Base-by-base conservation (phyloP, 2,329 filamentous ascomycete species). In the Colletotrichum liriopes region DNA sequence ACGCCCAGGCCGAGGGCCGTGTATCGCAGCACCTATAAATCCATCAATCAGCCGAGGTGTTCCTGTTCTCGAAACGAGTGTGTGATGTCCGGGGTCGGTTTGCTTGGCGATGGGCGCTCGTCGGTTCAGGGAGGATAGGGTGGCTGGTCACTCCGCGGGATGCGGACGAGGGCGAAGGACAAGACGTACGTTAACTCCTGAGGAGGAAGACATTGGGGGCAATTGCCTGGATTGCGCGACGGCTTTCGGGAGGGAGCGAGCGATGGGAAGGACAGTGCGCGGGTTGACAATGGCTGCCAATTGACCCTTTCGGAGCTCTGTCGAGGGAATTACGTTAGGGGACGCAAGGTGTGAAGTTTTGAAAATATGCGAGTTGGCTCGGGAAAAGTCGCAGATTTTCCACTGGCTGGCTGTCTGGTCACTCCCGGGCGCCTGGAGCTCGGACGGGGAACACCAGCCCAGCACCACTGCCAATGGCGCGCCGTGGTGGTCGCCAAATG, bases 1-100 rank as follows among this genome's bases (percentile, higher is more conserved):
- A 98, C 87, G 83, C 96, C 96, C 80, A 94, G 88, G 81, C 92
- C 93, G 77, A 99, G 93, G 82, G 95, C 95, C 81, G 95, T 96
- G 90, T 96, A 99, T 86, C 96, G 95, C 84, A 98, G 91, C 84
- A 99, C 96, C 96, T 99, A 84, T 64, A 72, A 35, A 51, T 60
- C 41, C 66, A 67, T 76, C 74, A 78, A 79, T 81, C 79, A 81
- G 77, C 74, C 43, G 41, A 35, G 14, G 3, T 55, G 16, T 62
- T 37, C 45, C 41, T 43, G 32, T 5, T 56, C 8, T 14, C 43
- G 39, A 32, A 26, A 29, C 12, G 12, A 23, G 49, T 16, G 11
- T 16, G 39, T 39, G 11, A 47, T 23, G 29, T 61, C 49, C 62
- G 55, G n/a, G 26, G 32, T 55, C 41, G 54, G 32, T 37, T 66